These are phyloP conservation scores for Silene uniflora DNA, from an alignment of 148 eudicot genomes.

Conservation along the genomic window DNA sequence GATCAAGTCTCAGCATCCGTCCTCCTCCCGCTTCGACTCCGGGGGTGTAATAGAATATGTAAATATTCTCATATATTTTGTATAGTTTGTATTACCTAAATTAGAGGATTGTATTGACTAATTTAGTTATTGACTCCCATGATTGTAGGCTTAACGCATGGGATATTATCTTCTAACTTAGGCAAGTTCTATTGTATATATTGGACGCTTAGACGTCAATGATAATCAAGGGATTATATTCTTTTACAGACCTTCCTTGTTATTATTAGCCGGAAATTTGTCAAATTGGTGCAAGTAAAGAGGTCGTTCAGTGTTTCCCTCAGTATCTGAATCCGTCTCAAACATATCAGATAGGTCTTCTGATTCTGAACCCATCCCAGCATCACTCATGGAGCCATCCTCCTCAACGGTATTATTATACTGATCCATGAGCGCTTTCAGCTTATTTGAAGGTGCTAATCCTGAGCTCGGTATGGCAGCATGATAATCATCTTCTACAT, in stretches of 20 bases:
- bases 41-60: no score
- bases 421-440: constrained; percentile 49
- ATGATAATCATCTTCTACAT: constrained; percentile 14
- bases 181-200: no score
- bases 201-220: no score
- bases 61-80: no score
- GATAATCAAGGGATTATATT: no score
- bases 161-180: no score
- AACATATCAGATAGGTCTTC: constrained; percentile 83
- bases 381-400: constrained; percentile 32
- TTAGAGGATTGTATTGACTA: no score
- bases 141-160: no score
- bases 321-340: constrained; percentile 73
- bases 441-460: constrained; percentile 44
- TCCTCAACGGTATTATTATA: constrained; percentile 29
- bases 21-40: no score
- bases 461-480: constrained; percentile 23
- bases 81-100: no score
- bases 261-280: constrained; percentile 54
- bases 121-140: no score
- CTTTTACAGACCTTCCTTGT: constrained; percentile 50
- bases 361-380: constrained; percentile 55
- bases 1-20: no score
- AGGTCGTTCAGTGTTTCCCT: constrained; percentile 35
- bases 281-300: constrained; percentile 73